These are phyloP conservation scores for Paramyrothecium roridum DNA, from an alignment of 2,329 filamentous ascomycete species.

Conservation along the genomic window DNA sequence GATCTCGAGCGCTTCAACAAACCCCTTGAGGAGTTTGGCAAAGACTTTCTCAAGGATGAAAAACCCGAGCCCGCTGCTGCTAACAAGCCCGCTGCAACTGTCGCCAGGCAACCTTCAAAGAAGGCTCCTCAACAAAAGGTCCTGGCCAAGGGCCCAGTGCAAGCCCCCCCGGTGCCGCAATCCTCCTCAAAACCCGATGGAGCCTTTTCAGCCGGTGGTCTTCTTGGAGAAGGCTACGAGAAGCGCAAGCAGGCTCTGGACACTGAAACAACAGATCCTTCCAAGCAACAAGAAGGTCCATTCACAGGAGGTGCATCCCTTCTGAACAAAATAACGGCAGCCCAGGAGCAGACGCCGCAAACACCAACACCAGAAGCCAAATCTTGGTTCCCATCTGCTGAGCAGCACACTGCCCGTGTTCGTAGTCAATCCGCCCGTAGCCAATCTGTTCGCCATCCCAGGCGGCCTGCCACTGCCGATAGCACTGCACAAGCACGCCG, in stretches of 20 bases:
- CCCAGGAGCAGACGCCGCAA: slow-evolving; percentile 13
- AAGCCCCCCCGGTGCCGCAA: slow-evolving; percentile 19
- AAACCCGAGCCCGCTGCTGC: slow-evolving; percentile 7
- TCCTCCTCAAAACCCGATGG: slow-evolving; percentile 21
- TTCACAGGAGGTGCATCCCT: slow-evolving; percentile 58
- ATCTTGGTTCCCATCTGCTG: slow-evolving; percentile 34
- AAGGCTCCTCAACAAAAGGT: slow-evolving; percentile 18
- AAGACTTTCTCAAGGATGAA: slow-evolving; percentile 31
- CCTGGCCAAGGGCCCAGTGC: slow-evolving; percentile 22
- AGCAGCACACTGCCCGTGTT: slow-evolving; percentile 32
- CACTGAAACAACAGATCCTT: slow-evolving; percentile 24
- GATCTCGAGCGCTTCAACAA: slow-evolving; percentile 59
- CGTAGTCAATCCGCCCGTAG: slow-evolving; percentile 19
- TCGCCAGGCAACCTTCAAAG: not conserved
- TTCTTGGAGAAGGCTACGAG: slow-evolving; percentile 49
- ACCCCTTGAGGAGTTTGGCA: slow-evolving; percentile 46
- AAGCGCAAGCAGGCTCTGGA: slow-evolving; percentile 38
- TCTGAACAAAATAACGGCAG: slow-evolving; percentile 37
- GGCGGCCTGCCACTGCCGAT: slow-evolving; percentile 22
- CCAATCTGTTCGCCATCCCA: slow-evolving; percentile 4
- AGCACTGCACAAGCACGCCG: slow-evolving; percentile 11
- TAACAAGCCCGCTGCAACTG: slow-evolving; percentile 5
- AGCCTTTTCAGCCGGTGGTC: slow-evolving; percentile 47
- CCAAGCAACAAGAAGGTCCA: slow-evolving; percentile 29
- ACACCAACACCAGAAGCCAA: slow-evolving; percentile 20